Evolutionary conservation across 2,329 filamentous ascomycete species (phyloP).

Genomic region (Dendryphion nanum): DNA sequence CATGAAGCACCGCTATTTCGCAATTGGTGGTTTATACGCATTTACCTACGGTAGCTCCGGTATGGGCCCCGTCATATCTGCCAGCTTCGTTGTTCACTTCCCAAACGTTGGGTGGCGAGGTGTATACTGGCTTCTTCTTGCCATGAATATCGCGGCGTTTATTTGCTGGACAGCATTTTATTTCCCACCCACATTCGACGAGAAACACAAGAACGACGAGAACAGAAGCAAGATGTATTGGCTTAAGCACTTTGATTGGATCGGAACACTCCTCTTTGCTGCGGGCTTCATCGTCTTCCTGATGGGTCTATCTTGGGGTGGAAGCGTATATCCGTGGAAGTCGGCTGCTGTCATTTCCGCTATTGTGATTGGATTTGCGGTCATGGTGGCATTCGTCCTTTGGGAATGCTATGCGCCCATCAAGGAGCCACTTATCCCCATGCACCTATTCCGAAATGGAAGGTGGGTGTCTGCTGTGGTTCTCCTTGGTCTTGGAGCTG

Average conservation of each 20-base stretch:
- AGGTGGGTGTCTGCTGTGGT: constrained; percentile 32
- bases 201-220: constrained; percentile 16
- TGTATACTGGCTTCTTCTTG: constrained; percentile 19
- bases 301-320: constrained; percentile 17
- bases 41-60: constrained; percentile 14
- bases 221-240: constrained; percentile 17
- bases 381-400: constrained; percentile 37
- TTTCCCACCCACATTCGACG: constrained; percentile 18
- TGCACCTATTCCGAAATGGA: constrained; percentile 36
- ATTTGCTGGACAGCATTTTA: constrained; percentile 19
- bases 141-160: constrained; percentile 13
- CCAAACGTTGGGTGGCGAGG: constrained; percentile 18
- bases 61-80: constrained; percentile 14
- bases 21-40: constrained; percentile 12
- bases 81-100: constrained; percentile 14
- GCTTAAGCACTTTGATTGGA: constrained; percentile 18
- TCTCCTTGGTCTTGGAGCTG: constrained; percentile 36
- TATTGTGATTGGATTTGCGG: constrained; percentile 35
- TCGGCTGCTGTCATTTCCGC: constrained; percentile 39
- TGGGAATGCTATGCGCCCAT: constrained; percentile 25
- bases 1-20: constrained; percentile 21
- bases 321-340: constrained; percentile 39
- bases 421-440: constrained; percentile 39
- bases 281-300: constrained; percentile 17
- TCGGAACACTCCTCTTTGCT: constrained; percentile 16